Conservation (phyloP, 371 early-diverging fungal species). For the Mortierella sp. region DNA sequence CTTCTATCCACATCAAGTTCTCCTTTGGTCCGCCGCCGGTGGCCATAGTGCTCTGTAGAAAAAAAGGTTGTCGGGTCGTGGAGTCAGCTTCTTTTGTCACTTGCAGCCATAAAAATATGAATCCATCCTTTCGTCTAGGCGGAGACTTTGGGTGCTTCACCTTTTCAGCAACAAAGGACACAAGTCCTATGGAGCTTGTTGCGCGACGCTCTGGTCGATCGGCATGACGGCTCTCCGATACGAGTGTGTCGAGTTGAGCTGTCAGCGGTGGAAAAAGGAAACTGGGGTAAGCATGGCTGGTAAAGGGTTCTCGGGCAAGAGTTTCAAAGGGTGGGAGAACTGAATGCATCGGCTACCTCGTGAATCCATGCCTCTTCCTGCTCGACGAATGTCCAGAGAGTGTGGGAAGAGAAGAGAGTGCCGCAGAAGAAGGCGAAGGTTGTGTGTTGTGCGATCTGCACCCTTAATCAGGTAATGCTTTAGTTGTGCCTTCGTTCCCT, state of each 20-base stretch:
- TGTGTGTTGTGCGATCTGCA: no score
- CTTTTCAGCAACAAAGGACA: conserved; percentile 18
- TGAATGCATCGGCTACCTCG: conserved; percentile 3
- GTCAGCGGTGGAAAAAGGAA: background rate
- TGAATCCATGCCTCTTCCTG: conserved; percentile 5
- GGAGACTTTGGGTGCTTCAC: conserved; percentile 7
- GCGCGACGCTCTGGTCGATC: conserved; percentile 45
- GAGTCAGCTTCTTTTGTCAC: no score
- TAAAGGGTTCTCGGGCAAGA: background rate
- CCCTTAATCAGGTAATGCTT: no score
- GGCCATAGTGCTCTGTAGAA: background rate
- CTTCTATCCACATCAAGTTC: background rate
- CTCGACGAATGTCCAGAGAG: background rate
- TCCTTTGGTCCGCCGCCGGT: background rate
- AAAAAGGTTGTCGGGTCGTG: background rate
- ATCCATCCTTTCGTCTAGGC: no score
- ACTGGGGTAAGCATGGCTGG: no score
- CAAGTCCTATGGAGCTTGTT: conserved; percentile 32
- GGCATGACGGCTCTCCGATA: conserved; percentile 13
- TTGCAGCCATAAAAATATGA: no score
- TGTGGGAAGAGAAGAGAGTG: background rate
- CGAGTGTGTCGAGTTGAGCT: conserved; percentile 18
- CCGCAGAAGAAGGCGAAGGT: no score
- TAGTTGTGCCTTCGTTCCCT: background rate
- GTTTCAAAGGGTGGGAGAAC: background rate